phyloP scores from a whole-genome alignment of 805 yeast species.

The Starmerella apicola region DNA sequence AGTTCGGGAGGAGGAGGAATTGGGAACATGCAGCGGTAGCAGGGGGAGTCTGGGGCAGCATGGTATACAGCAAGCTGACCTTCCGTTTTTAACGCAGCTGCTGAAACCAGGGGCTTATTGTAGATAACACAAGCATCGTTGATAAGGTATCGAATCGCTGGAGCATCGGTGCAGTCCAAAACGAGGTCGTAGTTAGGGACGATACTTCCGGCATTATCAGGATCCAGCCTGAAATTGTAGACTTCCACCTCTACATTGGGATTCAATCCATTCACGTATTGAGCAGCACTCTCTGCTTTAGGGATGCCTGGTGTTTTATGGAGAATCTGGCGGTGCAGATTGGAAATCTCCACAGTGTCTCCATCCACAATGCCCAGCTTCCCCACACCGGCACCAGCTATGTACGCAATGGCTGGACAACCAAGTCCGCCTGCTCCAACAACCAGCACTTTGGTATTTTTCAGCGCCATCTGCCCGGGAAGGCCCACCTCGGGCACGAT shows the following conservation, averaged over 20 bases:
- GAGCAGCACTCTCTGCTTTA: slow-evolving; percentile 71
- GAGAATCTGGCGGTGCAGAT: slow-evolving; percentile 78
- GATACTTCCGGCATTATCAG: slow-evolving; percentile 50
- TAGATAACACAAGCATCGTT: slow-evolving; percentile 68
- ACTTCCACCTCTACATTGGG: slow-evolving; percentile 50
- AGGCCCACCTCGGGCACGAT: slow-evolving; percentile 69
- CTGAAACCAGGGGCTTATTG: slow-evolving; percentile 69
- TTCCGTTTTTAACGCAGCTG: slow-evolving; percentile 81
- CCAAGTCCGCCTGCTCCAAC: slow-evolving; percentile 98
- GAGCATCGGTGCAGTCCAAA: slow-evolving; percentile 91
- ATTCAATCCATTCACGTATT: slow-evolving; percentile 42
- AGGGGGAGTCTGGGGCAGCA: slow-evolving; percentile 58
- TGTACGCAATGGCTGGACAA: slow-evolving; percentile 74
- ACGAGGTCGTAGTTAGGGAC: slow-evolving; percentile 59
- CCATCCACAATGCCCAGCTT: slow-evolving; percentile 74
- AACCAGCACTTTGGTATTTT: slow-evolving; percentile 50
- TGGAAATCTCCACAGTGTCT: slow-evolving; percentile 73
- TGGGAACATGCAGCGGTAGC: slow-evolving; percentile 90
- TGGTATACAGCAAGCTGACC: slow-evolving; percentile 79
- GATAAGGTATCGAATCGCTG: slow-evolving; percentile 71
- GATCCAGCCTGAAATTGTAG: slow-evolving; percentile 27
- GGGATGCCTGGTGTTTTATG: slow-evolving; percentile 62
- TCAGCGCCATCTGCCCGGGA: slow-evolving; percentile 45
- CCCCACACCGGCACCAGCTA: slow-evolving; percentile 79
- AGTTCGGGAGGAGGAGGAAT: slow-evolving; percentile 75